phyloP scores from a whole-genome alignment of 2,329 filamentous ascomycete genomes.

The Dactylonectria macrodidyma region DNA sequence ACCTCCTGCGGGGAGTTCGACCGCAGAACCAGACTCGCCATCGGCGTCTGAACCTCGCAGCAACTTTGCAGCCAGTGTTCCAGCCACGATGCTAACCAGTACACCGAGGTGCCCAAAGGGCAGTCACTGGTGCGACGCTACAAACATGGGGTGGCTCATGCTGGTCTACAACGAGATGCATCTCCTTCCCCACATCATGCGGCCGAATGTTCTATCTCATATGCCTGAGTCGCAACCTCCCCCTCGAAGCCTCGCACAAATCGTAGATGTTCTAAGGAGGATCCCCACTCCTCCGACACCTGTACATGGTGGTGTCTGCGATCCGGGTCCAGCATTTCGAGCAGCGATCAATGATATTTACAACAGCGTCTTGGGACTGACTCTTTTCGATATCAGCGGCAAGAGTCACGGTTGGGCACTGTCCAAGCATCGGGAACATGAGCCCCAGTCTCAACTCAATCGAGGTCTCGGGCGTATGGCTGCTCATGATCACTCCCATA shows the following conservation, averaged over 20 bases:
- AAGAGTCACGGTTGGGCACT: constrained; percentile 65
- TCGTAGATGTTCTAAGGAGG: constrained; percentile 60
- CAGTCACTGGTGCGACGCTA: constrained; percentile 66
- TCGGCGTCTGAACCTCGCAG: constrained; percentile 41
- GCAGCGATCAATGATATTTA: constrained; percentile 65
- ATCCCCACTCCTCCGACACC: constrained; percentile 61
- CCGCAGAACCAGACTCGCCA: constrained; percentile 34
- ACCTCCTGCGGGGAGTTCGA: constrained; percentile 41
- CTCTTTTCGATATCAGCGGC: constrained; percentile 64
- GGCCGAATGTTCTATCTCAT: constrained; percentile 46
- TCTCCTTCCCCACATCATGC: constrained; percentile 59
- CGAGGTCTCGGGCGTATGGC: constrained; percentile 53
- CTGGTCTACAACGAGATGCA: constrained; percentile 64
- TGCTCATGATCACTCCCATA: constrained; percentile 49
- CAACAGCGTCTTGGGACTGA: constrained; percentile 65
- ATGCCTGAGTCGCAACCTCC: constrained; percentile 46
- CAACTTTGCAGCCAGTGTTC: constrained; percentile 36
- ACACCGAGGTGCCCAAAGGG: constrained; percentile 65
- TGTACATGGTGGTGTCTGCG: constrained; percentile 62
- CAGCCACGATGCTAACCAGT: constrained; percentile 51
- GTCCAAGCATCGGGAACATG: constrained; percentile 55
- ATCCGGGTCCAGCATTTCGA: constrained; percentile 64
- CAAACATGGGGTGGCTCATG: constrained; percentile 69
- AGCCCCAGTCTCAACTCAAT: constrained; percentile 54
- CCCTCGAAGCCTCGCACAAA: constrained; percentile 59